Evolutionary conservation across 441 rosid species (phyloP).

Genomic region (Corymbia citriodora): DNA sequence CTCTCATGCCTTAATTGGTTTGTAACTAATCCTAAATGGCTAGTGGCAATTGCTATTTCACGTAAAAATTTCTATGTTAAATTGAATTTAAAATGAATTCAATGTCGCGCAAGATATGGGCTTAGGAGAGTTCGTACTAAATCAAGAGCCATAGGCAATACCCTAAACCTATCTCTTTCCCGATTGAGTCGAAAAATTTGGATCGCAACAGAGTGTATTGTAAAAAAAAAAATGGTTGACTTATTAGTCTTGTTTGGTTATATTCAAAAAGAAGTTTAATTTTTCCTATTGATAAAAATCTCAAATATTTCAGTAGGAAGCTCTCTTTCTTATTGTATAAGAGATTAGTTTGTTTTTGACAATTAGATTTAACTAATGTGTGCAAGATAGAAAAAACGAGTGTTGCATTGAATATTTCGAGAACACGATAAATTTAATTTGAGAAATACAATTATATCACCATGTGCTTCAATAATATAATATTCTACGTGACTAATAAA

Average conservation of each 20-base stretch:
- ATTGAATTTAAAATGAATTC: no score
- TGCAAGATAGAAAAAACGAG: neutral
- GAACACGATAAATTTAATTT: no score
- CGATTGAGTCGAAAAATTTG: no score
- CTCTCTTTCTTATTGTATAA: neutral
- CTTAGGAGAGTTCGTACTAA: no score
- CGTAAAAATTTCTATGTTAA: no score
- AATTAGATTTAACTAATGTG: neutral
- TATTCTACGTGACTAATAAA: neutral
- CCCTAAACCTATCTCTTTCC: no score
- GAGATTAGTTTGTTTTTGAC: neutral
- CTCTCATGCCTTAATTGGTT: rapidly evolving
- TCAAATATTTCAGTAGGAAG: neutral
- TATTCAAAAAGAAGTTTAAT: neutral
- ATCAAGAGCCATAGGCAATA: no score
- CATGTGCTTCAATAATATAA: no score
- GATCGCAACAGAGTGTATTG: neutral
- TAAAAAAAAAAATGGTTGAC: neutral
- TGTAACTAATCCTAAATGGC: no score
- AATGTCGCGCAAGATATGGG: rapidly evolving
- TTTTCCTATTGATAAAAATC: neutral
- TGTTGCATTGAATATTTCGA: no score
- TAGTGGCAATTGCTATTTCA: rapidly evolving
- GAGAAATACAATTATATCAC: no score
- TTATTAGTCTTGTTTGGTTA: neutral